A percentile compares a stretch with the other conserved stretches of the same genome.
These are phyloP conservation scores for Talinum fruticosum DNA, from an alignment of 148 eudicot genomes.

Conservation along the genomic window DNA sequence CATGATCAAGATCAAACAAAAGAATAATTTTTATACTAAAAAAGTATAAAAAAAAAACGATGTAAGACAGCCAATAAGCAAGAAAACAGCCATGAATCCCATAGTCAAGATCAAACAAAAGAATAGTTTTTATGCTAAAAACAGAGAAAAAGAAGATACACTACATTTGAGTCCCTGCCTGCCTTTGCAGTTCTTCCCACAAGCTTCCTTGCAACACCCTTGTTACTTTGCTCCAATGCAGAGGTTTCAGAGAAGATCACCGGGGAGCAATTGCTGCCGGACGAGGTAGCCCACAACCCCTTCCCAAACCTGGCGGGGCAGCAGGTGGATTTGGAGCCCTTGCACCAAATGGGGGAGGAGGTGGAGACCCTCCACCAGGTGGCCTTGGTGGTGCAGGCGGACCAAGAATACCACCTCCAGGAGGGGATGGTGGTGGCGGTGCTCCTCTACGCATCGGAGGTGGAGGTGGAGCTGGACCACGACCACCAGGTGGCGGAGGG, in stretches of 20 bases:
- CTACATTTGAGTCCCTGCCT: conserved; percentile 75
- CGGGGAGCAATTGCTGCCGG: conserved; percentile 43
- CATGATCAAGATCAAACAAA: too few relatives aligned
- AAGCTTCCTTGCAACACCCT: conserved; percentile 91
- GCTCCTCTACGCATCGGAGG: conserved; percentile 43
- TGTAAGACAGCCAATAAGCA: background rate
- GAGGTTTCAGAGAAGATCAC: conserved; percentile 71
- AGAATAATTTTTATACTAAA: too few relatives aligned
- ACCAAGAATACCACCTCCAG: conserved; percentile 36
- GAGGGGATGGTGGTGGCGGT: conserved; percentile 78
- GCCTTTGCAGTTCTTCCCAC: conserved; percentile 94
- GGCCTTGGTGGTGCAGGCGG: conserved; percentile 65
- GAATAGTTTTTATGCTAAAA: conserved; percentile 2
- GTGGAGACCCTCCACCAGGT: conserved; percentile 69
- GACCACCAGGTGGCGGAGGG: conserved; percentile 39
- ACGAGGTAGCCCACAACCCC: conserved; percentile 80
- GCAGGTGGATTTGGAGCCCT: conserved; percentile 41
- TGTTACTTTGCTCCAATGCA: conserved; percentile 97
- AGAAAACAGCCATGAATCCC: background rate
- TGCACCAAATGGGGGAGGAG: conserved; percentile 62
- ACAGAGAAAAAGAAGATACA: conserved; percentile 31
- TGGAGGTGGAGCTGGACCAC: conserved; percentile 47
- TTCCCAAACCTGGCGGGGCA: conserved; percentile 47
- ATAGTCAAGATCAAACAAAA: background rate
- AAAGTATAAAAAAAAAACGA: too few relatives aligned